phyloP scores from a whole-genome alignment of 2,329 filamentous ascomycete species.

The Epichloe coenophiala region DNA sequence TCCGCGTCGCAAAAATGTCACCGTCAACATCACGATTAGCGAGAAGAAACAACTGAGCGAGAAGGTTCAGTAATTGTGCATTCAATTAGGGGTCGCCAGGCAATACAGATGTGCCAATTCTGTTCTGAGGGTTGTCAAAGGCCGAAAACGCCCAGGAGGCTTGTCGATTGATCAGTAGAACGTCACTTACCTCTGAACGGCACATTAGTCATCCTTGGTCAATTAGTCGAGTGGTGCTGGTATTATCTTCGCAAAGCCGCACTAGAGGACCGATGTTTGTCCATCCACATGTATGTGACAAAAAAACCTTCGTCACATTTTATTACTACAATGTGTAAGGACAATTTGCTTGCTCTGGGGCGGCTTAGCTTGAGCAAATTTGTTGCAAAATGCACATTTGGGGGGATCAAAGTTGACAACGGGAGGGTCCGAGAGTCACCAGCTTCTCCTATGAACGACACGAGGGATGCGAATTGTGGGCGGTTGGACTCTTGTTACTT shows the following conservation, averaged over 20 bases:
- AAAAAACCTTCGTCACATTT: neutral
- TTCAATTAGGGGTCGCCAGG: neutral
- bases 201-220: neutral
- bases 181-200: too few species aligned
- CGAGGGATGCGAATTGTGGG: neutral
- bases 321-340: neutral
- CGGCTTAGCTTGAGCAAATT: too few species aligned
- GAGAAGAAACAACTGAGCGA: constrained; percentile 27
- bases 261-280: neutral
- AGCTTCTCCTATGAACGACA: neutral
- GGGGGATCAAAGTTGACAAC: too few species aligned
- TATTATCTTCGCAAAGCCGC: neutral
- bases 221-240: neutral
- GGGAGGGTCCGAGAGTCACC: neutral
- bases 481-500: neutral
- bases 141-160: neutral
- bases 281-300: neutral
- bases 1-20: constrained; percentile 27
- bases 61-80: constrained; percentile 14
- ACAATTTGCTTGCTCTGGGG: neutral
- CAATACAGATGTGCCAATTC: neutral
- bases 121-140: neutral
- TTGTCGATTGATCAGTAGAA: neutral
- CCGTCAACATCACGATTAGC: constrained; percentile 7
- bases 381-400: neutral